phyloP scores from a whole-genome alignment of 2,329 filamentous ascomycete genomes.

The Fusarium bulbicola region DNA sequence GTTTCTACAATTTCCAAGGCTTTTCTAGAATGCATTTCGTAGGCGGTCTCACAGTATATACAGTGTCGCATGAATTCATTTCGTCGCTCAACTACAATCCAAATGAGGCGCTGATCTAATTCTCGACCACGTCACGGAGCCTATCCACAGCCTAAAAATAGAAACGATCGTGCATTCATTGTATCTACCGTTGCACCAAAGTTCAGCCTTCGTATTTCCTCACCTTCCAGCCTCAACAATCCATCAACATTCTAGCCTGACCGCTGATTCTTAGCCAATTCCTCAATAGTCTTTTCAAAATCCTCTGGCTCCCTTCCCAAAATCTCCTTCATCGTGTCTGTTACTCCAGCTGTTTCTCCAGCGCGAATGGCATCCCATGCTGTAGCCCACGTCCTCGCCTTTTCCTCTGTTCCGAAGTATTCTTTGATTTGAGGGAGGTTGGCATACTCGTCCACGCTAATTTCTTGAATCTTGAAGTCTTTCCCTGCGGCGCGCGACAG shows the following conservation, averaged over 20 bases:
- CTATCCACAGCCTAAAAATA: slow-evolving; percentile 5
- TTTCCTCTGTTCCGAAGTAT: slow-evolving; percentile 4
- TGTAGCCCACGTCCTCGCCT: slow-evolving; percentile 24
- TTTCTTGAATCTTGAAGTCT: not conserved
- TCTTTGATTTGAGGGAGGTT: slow-evolving; percentile 8
- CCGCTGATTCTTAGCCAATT: not conserved
- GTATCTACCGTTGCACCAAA: not conserved
- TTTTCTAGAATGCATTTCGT: not conserved
- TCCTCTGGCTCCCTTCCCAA: slow-evolving; percentile 19
- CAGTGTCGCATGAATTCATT: not conserved
- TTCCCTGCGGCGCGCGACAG: not conserved
- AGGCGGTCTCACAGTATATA: not conserved
- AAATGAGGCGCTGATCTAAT: not conserved
- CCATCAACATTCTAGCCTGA: not conserved
- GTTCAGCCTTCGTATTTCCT: not conserved
- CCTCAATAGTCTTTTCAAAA: slow-evolving; percentile 20
- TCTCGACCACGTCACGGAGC: not conserved
- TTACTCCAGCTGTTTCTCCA: slow-evolving; percentile 18
- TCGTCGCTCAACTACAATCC: not conserved
- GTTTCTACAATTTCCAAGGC: not conserved
- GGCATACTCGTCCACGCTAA: slow-evolving; percentile 22
- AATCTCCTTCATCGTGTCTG: not conserved
- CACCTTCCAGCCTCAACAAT: not conserved
- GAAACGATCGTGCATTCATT: not conserved
- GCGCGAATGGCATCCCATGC: slow-evolving; percentile 28